Percentiles rank a stretch among this genome's conserved stretches.
Evolutionary conservation across 73 alveolate species (phyloP).

Genomic region (Paramecium pentaurelia): DNA sequence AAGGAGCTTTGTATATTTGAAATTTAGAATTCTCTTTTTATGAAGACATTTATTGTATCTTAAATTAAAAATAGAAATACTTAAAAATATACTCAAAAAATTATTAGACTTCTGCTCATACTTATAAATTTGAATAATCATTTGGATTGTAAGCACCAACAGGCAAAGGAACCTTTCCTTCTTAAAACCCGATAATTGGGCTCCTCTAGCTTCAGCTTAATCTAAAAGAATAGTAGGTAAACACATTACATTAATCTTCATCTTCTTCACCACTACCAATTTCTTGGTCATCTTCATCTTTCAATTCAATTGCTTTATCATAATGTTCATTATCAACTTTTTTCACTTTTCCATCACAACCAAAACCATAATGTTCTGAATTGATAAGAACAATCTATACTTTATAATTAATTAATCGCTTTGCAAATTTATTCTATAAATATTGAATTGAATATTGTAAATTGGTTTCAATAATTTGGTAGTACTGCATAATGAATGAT

Average conservation of each 20-base stretch:
- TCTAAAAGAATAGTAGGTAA: neutral
- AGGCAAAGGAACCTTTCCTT: constrained; percentile 45
- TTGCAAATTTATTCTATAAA: neutral
- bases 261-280: constrained; percentile 43
- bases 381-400: neutral
- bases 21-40: too few relatives aligned
- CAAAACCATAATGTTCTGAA: constrained; percentile 1
- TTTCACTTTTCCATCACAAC: constrained; percentile 36
- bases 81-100: constrained; percentile 70
- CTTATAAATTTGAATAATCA: constrained; percentile 83
- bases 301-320: constrained; percentile 57
- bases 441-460: neutral
- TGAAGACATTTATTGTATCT: too few relatives aligned
- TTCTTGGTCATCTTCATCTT: constrained; percentile 56
- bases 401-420: neutral
- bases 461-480: neutral
- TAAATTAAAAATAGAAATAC: neutral
- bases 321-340: constrained; percentile 55
- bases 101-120: constrained; percentile 77
- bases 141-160: constrained; percentile 83
- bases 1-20: constrained; percentile 90
- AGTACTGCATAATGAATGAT: neutral
- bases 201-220: constrained; percentile 31
- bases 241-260: neutral
- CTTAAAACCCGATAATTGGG: constrained; percentile 34